Percentiles rank a stretch among this genome's conserved stretches.
Evolutionary conservation across 2,329 filamentous ascomycete genomes (phyloP).

Genomic region (Allantophomopsis cytisporea): DNA sequence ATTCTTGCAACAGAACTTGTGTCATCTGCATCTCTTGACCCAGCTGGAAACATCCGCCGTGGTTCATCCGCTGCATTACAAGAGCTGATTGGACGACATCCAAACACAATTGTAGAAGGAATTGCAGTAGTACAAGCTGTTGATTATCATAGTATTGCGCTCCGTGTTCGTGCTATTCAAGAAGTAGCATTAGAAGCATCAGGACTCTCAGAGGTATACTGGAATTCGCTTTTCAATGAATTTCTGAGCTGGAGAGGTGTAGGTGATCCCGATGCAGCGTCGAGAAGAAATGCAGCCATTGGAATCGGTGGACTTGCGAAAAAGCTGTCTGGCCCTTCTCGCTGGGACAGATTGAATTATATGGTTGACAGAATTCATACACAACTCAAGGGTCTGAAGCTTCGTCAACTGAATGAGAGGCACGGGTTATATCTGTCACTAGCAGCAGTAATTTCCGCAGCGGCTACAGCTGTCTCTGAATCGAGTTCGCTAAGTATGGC

Average conservation of each 20-base stretch:
- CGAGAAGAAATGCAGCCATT: conserved; percentile 56
- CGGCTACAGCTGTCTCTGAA: not conserved
- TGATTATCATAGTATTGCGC: conserved; percentile 85
- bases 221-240: conserved; percentile 56
- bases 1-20: conserved; percentile 71
- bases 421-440: conserved; percentile 53
- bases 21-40: conserved; percentile 71
- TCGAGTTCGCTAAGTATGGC: not conserved
- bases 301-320: conserved; percentile 44
- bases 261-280: conserved; percentile 62
- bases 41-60: conserved; percentile 83
- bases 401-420: conserved; percentile 52
- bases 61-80: conserved; percentile 89
- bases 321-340: not conserved
- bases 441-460: conserved; percentile 37
- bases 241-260: conserved; percentile 79
- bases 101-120: conserved; percentile 67
- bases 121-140: conserved; percentile 80
- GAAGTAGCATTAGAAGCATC: conserved; percentile 62
- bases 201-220: conserved; percentile 47
- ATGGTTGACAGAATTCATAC: conserved; percentile 28
- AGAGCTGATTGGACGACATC: conserved; percentile 85
- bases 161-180: conserved; percentile 69
- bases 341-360: conserved; percentile 15
- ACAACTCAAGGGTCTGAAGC: conserved; percentile 30